phyloP scores from a whole-genome alignment of 176 grass and related monocot species.

The Aechmea fasciata region DNA sequence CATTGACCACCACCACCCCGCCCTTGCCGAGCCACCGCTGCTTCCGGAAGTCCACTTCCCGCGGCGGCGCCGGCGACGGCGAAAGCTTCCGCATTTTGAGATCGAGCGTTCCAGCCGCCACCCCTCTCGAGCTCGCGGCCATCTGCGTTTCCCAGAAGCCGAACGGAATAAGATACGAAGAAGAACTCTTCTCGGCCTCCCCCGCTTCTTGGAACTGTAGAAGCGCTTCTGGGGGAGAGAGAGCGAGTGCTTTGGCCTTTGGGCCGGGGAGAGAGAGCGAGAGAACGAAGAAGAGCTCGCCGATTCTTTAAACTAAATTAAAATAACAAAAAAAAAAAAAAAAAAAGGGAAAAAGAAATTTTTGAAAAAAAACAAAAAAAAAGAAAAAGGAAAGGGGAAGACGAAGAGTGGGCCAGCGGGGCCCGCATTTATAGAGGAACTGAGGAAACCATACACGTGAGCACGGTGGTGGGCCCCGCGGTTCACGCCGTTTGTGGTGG shows the following conservation, averaged over 20 bases:
- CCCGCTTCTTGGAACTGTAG: no score
- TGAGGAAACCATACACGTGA: conserved; percentile 22
- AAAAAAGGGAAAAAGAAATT: no score
- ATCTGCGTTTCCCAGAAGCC: conserved; percentile 21
- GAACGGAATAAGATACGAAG: no score
- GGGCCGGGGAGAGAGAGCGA: no score
- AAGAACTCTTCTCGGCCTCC: no score
- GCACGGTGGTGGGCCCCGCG: conserved; percentile 7
- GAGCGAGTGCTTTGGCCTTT: no score
- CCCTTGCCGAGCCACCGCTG: not conserved
- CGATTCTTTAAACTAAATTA: no score
- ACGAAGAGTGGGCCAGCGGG: not conserved
- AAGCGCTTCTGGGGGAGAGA: no score
- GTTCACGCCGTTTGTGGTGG: not conserved
- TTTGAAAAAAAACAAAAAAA: no score
- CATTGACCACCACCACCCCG: conserved; percentile 34
- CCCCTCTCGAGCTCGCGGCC: conserved; percentile 54
- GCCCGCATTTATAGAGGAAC: not conserved
- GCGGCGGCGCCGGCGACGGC: conserved; percentile 14
- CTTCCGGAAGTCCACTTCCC: not conserved
- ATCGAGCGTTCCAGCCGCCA: conserved; percentile 43
- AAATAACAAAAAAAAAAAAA: no score
- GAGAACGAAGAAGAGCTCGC: no score
- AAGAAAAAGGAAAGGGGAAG: not conserved
- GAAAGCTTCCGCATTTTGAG: conserved; percentile 16